Conservation (phyloP, 2,329 filamentous ascomycete genomes). For the Beauveria sp. region DNA sequence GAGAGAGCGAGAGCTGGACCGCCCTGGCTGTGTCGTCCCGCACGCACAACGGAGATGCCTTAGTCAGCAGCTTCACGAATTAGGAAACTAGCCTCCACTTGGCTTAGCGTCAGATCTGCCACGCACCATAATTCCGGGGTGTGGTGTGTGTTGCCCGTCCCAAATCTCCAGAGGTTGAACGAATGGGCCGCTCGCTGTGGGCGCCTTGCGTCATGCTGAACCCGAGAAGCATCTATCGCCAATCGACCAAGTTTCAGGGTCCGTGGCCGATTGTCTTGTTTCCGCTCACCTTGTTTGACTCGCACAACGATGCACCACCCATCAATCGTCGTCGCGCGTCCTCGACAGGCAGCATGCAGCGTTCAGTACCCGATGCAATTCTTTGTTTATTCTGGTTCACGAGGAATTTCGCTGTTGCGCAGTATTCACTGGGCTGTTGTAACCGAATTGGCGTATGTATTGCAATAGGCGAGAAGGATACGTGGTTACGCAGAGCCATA, state of each 20-base stretch:
- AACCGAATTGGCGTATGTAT: background rate
- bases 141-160: background rate
- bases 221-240: background rate
- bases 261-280: background rate
- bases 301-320: background rate
- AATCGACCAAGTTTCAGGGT: background rate
- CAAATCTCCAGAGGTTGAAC: background rate
- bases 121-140: constrained; percentile 2
- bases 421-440: background rate
- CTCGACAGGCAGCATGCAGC: background rate
- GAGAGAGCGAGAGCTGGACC: too few species aligned
- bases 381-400: background rate
- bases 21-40: background rate
- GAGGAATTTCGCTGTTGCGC: background rate
- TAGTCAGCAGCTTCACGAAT: background rate
- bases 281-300: background rate
- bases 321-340: background rate
- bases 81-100: background rate
- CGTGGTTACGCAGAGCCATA: background rate
- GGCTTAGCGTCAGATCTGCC: constrained; percentile 5
- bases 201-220: background rate
- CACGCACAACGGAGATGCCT: background rate
- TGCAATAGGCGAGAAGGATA: too few species aligned
- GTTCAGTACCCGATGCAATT: too few species aligned
- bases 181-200: background rate